phyloP scores from a whole-genome alignment of 2,329 filamentous ascomycete genomes.

The Colletotrichum incanum region DNA sequence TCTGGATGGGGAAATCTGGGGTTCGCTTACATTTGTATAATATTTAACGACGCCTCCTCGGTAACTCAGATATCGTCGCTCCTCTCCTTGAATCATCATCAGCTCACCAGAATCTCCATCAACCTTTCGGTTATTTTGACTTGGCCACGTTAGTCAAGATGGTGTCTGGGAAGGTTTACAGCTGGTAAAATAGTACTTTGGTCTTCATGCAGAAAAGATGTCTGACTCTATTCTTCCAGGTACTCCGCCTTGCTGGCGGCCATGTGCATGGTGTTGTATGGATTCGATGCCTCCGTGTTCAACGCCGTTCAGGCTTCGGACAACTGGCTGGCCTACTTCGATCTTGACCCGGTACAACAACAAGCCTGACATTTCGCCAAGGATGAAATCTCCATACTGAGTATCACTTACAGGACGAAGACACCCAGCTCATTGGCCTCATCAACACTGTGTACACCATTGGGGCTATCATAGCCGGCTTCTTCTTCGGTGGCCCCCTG shows the following conservation, averaged over 20 bases:
- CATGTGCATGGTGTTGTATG: conserved; percentile 82
- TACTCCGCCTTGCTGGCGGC: conserved; percentile 77
- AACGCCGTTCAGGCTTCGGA: conserved; percentile 79
- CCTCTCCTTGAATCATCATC: not conserved
- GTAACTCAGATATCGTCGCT: not conserved
- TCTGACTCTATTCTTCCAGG: conserved; percentile 54
- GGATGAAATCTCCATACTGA: not conserved
- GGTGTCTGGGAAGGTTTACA: conserved; percentile 28
- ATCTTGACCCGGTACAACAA: conserved; percentile 55
- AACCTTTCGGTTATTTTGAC: not conserved
- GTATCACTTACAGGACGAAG: conserved; percentile 48
- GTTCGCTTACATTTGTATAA: not conserved
- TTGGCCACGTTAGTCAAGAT: conserved; percentile 8
- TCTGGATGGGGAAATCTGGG: not conserved
- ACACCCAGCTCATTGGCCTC: conserved; percentile 62
- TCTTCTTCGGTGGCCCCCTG: conserved; percentile 77
- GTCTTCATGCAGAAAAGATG: no score
- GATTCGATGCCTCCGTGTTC: conserved; percentile 80
- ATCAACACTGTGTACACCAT: conserved; percentile 81
- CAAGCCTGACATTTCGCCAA: no score
- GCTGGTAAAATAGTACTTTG: conserved; percentile 4
- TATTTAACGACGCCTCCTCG: not conserved
- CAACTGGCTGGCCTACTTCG: conserved; percentile 77
- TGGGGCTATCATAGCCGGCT: conserved; percentile 79
- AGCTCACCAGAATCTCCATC: not conserved